Conservation (phyloP, 441 rosid species). For the Populus tomentosa region DNA sequence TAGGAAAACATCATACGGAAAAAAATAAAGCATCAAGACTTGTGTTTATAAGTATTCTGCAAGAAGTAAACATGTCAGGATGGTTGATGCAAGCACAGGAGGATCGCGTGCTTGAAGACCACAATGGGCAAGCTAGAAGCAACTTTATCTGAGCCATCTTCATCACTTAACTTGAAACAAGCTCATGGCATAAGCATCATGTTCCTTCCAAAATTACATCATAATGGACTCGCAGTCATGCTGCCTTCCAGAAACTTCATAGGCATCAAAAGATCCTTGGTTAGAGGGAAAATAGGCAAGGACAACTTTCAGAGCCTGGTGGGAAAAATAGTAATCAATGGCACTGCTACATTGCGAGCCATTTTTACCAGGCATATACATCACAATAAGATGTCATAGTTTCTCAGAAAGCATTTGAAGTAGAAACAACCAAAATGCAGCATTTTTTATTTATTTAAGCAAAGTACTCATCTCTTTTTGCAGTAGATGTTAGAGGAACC, state of each 20-base stretch:
- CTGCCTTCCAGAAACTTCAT: neutral
- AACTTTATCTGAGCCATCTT: neutral
- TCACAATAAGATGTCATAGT: neutral
- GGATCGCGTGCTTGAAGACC: neutral
- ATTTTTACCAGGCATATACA: neutral
- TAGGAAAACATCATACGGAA: neutral
- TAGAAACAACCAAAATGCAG: neutral
- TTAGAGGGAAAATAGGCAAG: neutral
- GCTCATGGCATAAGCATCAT: neutral
- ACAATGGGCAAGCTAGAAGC: neutral
- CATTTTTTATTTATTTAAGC: neutral
- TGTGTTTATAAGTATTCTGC: neutral
- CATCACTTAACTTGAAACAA: neutral
- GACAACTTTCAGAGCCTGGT: neutral
- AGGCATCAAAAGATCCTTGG: neutral
- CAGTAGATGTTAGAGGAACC: neutral
- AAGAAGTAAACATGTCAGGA: neutral
- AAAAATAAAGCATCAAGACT: neutral
- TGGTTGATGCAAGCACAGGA: neutral
- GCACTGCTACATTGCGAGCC: neutral
- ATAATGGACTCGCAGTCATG: neutral
- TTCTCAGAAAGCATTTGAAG: neutral
- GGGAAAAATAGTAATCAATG: neutral
- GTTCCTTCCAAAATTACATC: neutral
- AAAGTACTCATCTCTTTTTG: neutral